phyloP scores from a whole-genome alignment of 495 filamentous ascomycete species.

The Melanomma pulvis-pyrius region DNA sequence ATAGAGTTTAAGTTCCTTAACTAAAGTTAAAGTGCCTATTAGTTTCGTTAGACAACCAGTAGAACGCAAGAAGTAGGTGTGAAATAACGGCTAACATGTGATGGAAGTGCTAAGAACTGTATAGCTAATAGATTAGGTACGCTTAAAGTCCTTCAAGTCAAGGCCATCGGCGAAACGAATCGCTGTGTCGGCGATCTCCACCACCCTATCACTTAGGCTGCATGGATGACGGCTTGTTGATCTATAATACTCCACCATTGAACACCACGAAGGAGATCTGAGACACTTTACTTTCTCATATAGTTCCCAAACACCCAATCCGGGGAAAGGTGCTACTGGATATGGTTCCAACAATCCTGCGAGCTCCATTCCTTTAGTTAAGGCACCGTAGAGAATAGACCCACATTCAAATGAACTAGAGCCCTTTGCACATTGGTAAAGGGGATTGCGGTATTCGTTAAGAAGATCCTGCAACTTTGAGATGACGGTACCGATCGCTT shows the following conservation, averaged over 20 bases:
- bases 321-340: slow-evolving; percentile 7
- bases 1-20: too few species aligned
- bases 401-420: background rate
- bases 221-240: background rate
- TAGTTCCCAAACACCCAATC: background rate
- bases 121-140: background rate
- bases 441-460: background rate
- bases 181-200: background rate
- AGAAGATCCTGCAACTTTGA: slow-evolving; percentile 5
- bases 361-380: background rate
- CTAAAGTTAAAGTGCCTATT: too few species aligned
- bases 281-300: background rate
- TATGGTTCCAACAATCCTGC: background rate
- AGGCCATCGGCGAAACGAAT: background rate
- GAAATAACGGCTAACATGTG: too few species aligned
- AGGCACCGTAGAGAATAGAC: background rate
- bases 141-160: background rate
- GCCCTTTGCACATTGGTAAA: background rate
- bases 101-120: background rate
- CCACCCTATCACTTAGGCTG: background rate
- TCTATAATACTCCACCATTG: background rate
- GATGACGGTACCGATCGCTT: slow-evolving; percentile 10
- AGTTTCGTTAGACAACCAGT: too few species aligned
- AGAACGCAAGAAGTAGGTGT: too few species aligned
- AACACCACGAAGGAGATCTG: background rate